Base-by-base conservation (phyloP, 164 flowering plant genomes). In the Chloranthus sessilifolius region DNA sequence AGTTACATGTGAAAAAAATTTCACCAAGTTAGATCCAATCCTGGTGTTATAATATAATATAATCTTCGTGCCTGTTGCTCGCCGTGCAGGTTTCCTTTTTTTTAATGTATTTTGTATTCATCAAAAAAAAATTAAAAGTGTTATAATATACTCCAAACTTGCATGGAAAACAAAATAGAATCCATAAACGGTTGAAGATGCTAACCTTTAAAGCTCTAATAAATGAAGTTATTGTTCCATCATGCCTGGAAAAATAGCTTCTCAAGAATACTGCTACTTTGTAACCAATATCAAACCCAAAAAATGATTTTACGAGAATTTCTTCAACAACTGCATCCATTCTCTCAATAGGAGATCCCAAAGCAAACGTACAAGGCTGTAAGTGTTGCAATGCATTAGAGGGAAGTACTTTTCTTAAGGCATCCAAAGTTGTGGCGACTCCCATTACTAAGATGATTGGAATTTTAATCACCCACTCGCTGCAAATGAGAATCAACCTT, bases 201-300 rank as follows among this genome's bases (percentile, higher is more conserved):
- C 65, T 10, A 40, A 87, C 96, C 92, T 85, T 89, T 53, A 94
- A 58, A 64, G 92, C 89, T 74, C 85, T 78, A 38, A 85, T 55
- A 52, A 89, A 86, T 43, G 89, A 77, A n/a, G 92, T 78, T 28
- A 87, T 24, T 1, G 97, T 84, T 37, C 96, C 99, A 72, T 85
- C 99, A 52, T 86, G 95, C 52, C 64, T 78, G 25, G 76, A 24
- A 65, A 94, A 89, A 65, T 82, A 80, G 52, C 75, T 83, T 58
- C 79, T 78, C 76, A 94, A 35, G 67, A 89, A 94, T 50, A 49
- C 50, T 22, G 88, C 78, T 29, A 87, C 95, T 53, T 76, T 70
- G 49, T 85, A 67, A 49, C 96, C 76, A 37, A 94, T 43, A 55
- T 54, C 56, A 57, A 89, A 89, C 11, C 84, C 78, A 45, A 51